A percentile compares a stretch with the other conserved stretches of the same genome.
Conservation (phyloP, 139 green algal genomes). For the Chlorella sp. region DNA sequence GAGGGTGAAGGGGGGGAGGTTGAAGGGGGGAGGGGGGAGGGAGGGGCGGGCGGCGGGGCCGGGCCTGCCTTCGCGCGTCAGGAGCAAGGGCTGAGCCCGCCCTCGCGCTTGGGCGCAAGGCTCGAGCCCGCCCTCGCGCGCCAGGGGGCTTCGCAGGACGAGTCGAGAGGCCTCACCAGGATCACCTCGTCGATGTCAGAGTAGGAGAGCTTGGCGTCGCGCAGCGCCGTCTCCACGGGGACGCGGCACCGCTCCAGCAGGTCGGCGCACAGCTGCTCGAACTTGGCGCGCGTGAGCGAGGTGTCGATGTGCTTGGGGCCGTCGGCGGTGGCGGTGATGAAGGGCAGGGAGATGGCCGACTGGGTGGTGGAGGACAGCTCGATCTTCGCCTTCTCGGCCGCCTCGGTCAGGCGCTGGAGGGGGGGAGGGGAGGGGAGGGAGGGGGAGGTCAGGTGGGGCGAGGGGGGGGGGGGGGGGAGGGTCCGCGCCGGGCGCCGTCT, state of each 20-base stretch:
- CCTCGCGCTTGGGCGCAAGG: too few species aligned
- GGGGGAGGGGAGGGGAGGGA: conserved; percentile 4
- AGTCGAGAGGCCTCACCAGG: too few species aligned
- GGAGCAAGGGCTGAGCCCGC: too few species aligned
- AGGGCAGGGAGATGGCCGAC: conserved; percentile 96
- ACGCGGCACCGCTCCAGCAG: conserved; percentile 87
- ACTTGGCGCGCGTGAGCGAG: conserved; percentile 82
- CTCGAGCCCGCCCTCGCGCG: too few species aligned
- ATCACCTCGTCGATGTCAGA: conserved; percentile 94
- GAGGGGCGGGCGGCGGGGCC: too few species aligned
- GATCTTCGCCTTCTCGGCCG: conserved; percentile 99
- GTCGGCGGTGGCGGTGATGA: conserved; percentile 99
- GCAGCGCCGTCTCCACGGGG: conserved; percentile 91
- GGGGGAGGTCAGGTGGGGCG: neutral
- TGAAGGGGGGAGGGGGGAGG: too few species aligned
- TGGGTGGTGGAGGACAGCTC: conserved; percentile 86
- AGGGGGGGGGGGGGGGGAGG: neutral
- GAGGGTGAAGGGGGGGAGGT: too few species aligned
- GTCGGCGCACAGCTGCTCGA: conserved; percentile 96
- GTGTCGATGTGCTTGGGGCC: conserved; percentile 99
- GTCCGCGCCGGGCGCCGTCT: too few species aligned
- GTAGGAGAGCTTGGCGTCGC: conserved; percentile 89
- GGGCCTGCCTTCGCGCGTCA: too few species aligned
- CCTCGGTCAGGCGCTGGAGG: conserved; percentile 93
- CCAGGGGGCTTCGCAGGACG: too few species aligned